Percentiles rank a stretch among this genome's conserved stretches.
These are phyloP conservation scores for Antitrichia curtipendula DNA, from an alignment of 225 moss, liverwort and hornwort species.

Conservation along the genomic window DNA sequence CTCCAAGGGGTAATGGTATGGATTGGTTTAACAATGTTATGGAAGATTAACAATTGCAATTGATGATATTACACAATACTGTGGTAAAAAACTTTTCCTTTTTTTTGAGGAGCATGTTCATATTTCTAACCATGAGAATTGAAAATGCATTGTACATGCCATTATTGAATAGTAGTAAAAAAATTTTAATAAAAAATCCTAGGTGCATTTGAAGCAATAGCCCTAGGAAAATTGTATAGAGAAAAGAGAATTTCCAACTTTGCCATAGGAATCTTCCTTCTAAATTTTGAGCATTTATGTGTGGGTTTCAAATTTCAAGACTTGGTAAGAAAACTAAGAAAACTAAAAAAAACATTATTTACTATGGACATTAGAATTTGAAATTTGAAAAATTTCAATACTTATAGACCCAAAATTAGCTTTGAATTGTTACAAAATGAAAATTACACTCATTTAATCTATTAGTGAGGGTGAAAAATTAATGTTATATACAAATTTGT, in stretches of 20 bases:
- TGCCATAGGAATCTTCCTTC: too few relatives aligned
- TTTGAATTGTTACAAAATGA: neutral
- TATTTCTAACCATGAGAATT: neutral
- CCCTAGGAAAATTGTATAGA: neutral
- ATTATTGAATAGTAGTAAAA: neutral
- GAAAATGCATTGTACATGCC: neutral
- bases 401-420: neutral
- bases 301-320: neutral
- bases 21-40: too few relatives aligned
- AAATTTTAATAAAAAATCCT: neutral
- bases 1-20: too few relatives aligned
- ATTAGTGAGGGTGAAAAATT: neutral
- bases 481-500: neutral
- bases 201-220: neutral
- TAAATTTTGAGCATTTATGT: neutral
- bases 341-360: neutral
- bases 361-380: neutral
- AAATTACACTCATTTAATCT: neutral
- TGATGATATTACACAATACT: neutral
- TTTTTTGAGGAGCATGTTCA: neutral
- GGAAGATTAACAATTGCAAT: neutral
- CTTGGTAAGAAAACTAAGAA: rapidly evolving
- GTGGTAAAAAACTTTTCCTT: neutral
- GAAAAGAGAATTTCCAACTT: neutral
- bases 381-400: neutral